phyloP scores from a whole-genome alignment of 2,329 filamentous ascomycete species.

The Hypoxylon sp. region DNA sequence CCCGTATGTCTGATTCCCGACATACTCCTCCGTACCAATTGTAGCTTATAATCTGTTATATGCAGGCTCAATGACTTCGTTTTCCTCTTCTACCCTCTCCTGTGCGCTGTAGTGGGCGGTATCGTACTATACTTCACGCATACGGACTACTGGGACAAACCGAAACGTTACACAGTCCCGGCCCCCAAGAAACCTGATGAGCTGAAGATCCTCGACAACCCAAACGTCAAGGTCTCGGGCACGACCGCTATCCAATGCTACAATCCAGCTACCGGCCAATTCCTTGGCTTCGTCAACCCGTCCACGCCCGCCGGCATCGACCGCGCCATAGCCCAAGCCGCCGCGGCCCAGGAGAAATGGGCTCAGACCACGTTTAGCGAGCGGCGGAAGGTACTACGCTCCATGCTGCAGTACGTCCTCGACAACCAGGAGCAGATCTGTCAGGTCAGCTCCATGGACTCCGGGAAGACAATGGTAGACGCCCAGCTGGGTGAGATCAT shows the following conservation, averaged over 20 bases:
- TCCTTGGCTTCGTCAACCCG: conserved; percentile 84
- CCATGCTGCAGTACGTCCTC: conserved; percentile 85
- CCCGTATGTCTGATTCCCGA: conserved; percentile 46
- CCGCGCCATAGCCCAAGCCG: conserved; percentile 79
- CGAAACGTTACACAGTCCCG: conserved; percentile 72
- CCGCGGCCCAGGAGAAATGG: conserved; percentile 83
- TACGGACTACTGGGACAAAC: conserved; percentile 53
- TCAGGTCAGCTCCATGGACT: conserved; percentile 87
- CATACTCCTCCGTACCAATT: not conserved
- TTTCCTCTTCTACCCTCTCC: conserved; percentile 40
- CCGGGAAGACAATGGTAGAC: conserved; percentile 96
- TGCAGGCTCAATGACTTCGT: conserved; percentile 46
- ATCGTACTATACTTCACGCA: conserved; percentile 46
- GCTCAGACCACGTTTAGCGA: conserved; percentile 81
- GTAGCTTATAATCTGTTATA: conserved; percentile 25
- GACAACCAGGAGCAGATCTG: conserved; percentile 92
- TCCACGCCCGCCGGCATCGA: conserved; percentile 84
- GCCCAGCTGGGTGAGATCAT: conserved; percentile 94
- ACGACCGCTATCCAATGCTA: conserved; percentile 84
- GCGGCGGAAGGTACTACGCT: conserved; percentile 83
- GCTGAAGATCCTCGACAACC: conserved; percentile 69
- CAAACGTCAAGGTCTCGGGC: conserved; percentile 75
- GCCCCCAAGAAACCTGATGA: conserved; percentile 73
- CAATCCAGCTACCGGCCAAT: conserved; percentile 88
- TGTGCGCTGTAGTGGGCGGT: conserved; percentile 44